Evolutionary conservation across 495 filamentous ascomycete species (phyloP), one percentile per base, ranked within the genome.

Genomic region (Usnea hakonensis): DNA sequence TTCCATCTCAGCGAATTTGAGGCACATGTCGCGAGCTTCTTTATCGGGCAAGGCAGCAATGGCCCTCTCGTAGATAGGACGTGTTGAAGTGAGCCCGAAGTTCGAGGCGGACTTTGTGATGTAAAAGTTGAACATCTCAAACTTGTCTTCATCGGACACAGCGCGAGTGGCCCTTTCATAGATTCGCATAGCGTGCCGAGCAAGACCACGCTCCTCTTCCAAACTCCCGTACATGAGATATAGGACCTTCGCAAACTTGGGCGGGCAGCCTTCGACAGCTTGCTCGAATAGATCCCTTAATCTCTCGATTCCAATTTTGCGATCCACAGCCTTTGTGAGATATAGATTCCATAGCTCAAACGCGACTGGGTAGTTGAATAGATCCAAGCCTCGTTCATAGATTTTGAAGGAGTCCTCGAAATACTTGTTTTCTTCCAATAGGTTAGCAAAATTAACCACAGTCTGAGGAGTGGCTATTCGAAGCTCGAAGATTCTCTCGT

Each of bases 321-420:
- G 89, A 72, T 96, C 92, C 26, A 96, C 90, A 0, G 95, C 95
- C 75, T 97, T 99, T 56, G 91, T 97, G 61, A 99, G 81, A 71
- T 99, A 99, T 40, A 97, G 78, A 66, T 99, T 99, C 95, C 95
- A 99, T 14, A 99, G 79, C 74, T 99, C 95, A 72, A 97, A 99
- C 30, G 95, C 94, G 21, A 97, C 94, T 0, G 95, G 94, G 66
- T 97, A 97, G 71, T 82, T 91, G 85, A 99, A 99, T 10, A 97
- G 86, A 71, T 97, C 93, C 40, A 99, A 80, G 30, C 95, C 95
- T 62, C 94, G 87, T 73, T 99, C 95, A 75, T 95, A 99, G 57
- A 97, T 72, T 73, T 96, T 97, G 83, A 97, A 99, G 9, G 87
- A 94, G 62, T 99, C 95, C 73, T 99, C 95, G 69, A 88, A 96